Percentiles rank a stretch among this genome's conserved stretches.
Conservation (phyloP, 1,139 yeast genomes). For the Blastobotrys persicus region DNA sequence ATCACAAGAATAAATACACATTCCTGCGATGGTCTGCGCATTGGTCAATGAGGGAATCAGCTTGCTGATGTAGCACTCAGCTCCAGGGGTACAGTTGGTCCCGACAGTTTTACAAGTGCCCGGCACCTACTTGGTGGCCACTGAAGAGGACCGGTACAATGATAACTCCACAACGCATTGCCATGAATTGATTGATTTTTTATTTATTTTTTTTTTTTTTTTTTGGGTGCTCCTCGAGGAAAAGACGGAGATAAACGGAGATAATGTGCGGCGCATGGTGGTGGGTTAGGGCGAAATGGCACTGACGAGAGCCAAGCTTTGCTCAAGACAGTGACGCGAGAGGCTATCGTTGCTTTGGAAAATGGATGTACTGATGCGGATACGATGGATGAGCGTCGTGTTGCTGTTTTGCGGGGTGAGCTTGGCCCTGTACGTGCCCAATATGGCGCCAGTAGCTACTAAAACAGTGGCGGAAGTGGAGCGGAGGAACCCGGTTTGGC, state of each 20-base stretch:
- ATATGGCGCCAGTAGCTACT: neutral
- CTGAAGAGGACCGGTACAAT: no score
- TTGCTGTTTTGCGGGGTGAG: neutral
- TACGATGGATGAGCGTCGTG: neutral
- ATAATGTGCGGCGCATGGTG: neutral
- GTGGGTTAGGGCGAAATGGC: neutral
- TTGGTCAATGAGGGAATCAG: no score
- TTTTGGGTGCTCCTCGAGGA: neutral
- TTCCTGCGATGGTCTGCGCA: no score
- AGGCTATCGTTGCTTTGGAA: neutral
- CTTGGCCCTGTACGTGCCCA: neutral
- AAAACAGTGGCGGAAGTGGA: neutral
- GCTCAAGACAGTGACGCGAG: neutral
- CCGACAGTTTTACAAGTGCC: no score
- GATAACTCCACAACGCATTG: no score
- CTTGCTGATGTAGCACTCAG: no score
- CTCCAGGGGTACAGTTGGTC: no score
- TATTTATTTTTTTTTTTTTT: no score
- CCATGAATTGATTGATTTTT: no score
- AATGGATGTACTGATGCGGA: neutral
- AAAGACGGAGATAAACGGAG: neutral
- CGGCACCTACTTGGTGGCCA: no score
- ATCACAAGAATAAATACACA: no score
- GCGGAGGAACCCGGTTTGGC: constrained; percentile 3
- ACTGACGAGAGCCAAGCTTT: neutral